Conservation (phyloP, 1,284 basidiomycete genomes). For the Chiua sp. region DNA sequence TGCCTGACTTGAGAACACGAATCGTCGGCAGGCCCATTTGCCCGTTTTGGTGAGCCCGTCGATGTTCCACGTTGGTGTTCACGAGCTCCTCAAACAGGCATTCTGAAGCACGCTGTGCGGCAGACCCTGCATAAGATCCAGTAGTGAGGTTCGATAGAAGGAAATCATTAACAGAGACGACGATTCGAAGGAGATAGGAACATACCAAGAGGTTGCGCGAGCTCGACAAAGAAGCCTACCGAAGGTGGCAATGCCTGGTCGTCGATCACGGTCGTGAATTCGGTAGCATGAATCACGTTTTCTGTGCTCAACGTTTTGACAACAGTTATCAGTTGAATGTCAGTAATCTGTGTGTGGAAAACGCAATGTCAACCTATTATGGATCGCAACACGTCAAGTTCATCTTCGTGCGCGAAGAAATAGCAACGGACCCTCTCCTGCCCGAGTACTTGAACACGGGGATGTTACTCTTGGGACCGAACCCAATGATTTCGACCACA, state of each 20-base stretch:
- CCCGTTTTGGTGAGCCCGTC: slow-evolving; percentile 1
- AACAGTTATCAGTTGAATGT: slow-evolving; percentile 11
- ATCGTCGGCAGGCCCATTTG: slow-evolving; percentile 9
- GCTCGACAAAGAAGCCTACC: slow-evolving; percentile 10
- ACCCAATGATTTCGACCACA: slow-evolving; percentile 21
- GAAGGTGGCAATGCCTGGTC: slow-evolving; percentile 1
- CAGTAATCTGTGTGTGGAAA: slow-evolving; percentile 9
- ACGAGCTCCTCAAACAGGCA: slow-evolving; percentile 18
- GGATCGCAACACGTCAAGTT: not conserved
- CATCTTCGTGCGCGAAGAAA: too few species aligned
- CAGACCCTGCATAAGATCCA: slow-evolving; percentile 4
- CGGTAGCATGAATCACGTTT: slow-evolving; percentile 8
- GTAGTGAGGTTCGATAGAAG: not conserved
- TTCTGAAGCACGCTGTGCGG: slow-evolving; percentile 2
- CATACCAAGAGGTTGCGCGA: not conserved
- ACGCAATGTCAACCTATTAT: slow-evolving; percentile 15
- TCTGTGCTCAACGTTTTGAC: slow-evolving; percentile 5
- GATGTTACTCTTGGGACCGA: not conserved
- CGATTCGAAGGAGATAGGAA: not conserved
- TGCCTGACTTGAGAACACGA: slow-evolving; percentile 7
- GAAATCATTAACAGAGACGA: not conserved
- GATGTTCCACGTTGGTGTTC: not conserved
- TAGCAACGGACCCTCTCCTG: slow-evolving; percentile 14
- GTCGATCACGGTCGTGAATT: slow-evolving; percentile 23
- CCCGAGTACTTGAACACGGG: slow-evolving; percentile 21